Base-by-base conservation (phyloP, 148 eudicot species). In the Rhododendron ovatum region DNA sequence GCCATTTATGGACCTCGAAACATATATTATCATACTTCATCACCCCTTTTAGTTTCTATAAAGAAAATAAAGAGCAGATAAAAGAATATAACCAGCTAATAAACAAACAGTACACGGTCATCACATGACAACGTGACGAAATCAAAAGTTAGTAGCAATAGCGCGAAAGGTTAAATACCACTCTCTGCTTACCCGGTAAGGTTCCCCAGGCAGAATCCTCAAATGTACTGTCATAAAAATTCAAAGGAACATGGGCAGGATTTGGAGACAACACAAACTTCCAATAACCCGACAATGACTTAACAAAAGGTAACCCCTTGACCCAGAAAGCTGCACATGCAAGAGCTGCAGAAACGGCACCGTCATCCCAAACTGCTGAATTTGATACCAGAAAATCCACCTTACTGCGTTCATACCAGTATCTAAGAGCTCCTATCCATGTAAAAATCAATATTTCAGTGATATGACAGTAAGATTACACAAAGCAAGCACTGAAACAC, bases 241-340 rank as follows among this genome's bases (percentile, higher is more conserved):
- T 90, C 39, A 50, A 51, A 41, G 99, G 99, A 82, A 87, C 94
- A 30, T 84, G 75, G 33, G 82, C 84, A 83, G 94, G 95, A 88
- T 85, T 87, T 50, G 90, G 89, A 84, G 98, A 95, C 89, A 95
- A 91, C 61, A 91, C 88, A 88, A 96, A 96, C 87, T 94, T 95
- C 99, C 99, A 96, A 83, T 88, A 26, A 43, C 99, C 98, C 35
- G 98, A 93, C 89, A 96, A 93, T 83, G 99, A 95, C 90, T 90
- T 95, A 53, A 96, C 98, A 87, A 88, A 96, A 81, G 95, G 98
- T 89, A 96, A 92, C 85, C 90, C 95, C 92, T 96, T 91, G 81
- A 94, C 98, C 99, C 99, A 96, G 47, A 89, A 91, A 86, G 96
- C 92, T 84, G 99, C 99, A 91, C 96, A 94, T 84, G 92, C 94